Percentiles rank a stretch among this genome's conserved stretches.
Conservation (phyloP, 805 yeast species). For the Ascoidea asiatica region DNA sequence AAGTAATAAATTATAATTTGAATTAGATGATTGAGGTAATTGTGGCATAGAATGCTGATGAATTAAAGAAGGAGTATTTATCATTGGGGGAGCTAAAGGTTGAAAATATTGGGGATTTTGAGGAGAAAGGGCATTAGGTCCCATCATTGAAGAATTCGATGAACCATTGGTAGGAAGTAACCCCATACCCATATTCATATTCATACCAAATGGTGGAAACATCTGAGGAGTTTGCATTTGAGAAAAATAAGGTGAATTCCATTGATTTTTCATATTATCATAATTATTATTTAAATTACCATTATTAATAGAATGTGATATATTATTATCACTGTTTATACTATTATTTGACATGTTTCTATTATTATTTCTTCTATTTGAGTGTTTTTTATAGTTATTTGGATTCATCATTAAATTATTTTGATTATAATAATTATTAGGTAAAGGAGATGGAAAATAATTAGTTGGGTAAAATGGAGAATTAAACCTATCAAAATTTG, state of each 20-base stretch:
- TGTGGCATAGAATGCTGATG: background rate
- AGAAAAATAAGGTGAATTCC: background rate
- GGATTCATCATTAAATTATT: too few species aligned
- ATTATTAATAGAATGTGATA: too few species aligned
- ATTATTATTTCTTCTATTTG: background rate
- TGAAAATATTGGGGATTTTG: background rate
- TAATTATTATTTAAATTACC: background rate
- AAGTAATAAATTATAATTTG: background rate
- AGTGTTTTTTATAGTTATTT: background rate
- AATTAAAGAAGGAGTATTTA: background rate
- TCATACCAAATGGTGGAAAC: background rate
- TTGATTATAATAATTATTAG: background rate
- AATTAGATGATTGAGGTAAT: background rate
- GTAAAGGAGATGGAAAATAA: background rate
- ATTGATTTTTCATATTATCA: too few species aligned
- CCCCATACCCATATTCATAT: background rate
- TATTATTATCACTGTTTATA: background rate
- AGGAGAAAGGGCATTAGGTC: background rate
- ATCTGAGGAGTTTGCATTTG: background rate
- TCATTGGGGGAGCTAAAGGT: background rate
- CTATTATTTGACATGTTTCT: background rate
- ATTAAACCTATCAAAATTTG: background rate
- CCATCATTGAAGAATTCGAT: background rate
- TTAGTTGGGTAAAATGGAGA: background rate
- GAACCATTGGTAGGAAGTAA: background rate